These are phyloP conservation scores for Ceratocystis variospora DNA, from an alignment of 2,329 filamentous ascomycete species.

Conservation along the genomic window DNA sequence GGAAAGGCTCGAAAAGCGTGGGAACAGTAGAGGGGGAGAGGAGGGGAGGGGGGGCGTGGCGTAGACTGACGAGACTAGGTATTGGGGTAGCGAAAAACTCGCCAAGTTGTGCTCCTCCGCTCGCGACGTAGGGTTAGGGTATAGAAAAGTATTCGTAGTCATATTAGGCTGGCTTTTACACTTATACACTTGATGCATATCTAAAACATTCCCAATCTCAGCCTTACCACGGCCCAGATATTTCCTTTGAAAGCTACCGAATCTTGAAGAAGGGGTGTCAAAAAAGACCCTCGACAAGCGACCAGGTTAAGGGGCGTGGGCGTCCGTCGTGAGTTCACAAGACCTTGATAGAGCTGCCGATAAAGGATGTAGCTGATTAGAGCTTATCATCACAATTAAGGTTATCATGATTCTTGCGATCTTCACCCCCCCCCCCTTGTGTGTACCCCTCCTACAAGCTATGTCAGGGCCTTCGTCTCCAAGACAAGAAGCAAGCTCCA, in stretches of 20 bases:
- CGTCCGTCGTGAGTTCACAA: background rate
- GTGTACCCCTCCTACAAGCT: too few relatives aligned
- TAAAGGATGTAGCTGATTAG: slow-evolving; percentile 2
- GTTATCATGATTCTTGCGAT: background rate
- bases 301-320: background rate
- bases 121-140: background rate
- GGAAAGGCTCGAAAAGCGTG: background rate
- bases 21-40: background rate
- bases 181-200: too few relatives aligned
- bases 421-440: background rate
- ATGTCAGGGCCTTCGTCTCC: background rate
- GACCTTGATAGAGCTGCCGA: background rate
- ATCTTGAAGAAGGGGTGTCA: too few relatives aligned
- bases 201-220: too few relatives aligned
- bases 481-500: background rate
- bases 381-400: slow-evolving; percentile 1
- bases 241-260: too few relatives aligned
- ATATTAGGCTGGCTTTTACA: too few relatives aligned
- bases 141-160: background rate
- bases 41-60: background rate
- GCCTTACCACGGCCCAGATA: too few relatives aligned
- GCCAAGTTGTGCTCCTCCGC: background rate
- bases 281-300: background rate
- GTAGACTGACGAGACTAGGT: background rate
- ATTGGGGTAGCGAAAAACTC: background rate